Evolutionary conservation across 148 eudicot species (phyloP), one percentile per base, ranked within the genome.

Genomic region (Amaranthus palmeri): DNA sequence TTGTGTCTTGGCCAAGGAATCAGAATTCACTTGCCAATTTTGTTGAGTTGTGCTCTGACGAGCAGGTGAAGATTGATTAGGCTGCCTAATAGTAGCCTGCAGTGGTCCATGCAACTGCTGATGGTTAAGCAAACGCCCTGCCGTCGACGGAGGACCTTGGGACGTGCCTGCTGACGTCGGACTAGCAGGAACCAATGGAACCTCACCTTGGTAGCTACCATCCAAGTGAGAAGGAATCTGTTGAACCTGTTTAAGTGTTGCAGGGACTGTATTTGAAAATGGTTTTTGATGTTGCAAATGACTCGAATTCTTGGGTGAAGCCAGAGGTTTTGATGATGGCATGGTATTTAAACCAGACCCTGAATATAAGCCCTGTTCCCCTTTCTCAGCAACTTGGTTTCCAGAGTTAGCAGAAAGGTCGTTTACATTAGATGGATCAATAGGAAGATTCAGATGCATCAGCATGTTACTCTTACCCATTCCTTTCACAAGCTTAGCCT

Each of bases 301-400:
- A 72, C 63, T 70, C 53, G 91, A 70, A 66, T 65, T 71, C 47
- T 82, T 72, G 43, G 87, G 70, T 54, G 83, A 40, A 53, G 66
- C 72, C 68, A 69, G 36, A 72, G 85, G 74, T 72, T 85, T 88
- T 18, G 86, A 75, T 72, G 81, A 70, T 57, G 83, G 87, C 70
- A 56, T 77, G 6, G 83, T 43, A 52, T 80, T 81, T 41, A 69
- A 40, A 53, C 81, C 78, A 64, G 90, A 65, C 62, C 79, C 87
- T 7, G 85, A 49, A 76, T 74, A 75, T 42, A 76, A 54, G 43
- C 82, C 72, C 73, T 82, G 84, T 68, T 87, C 93, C 54, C 74
- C 85, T 77, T 88, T 90, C 85, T 89, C 97, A 65, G 78, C 65
- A 71, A 74, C 74, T 75, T 85, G 92, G 75, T 80, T 80, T 44